phyloP scores from a whole-genome alignment of 1,139 yeast genomes.

The Suhomyces bribrorum region DNA sequence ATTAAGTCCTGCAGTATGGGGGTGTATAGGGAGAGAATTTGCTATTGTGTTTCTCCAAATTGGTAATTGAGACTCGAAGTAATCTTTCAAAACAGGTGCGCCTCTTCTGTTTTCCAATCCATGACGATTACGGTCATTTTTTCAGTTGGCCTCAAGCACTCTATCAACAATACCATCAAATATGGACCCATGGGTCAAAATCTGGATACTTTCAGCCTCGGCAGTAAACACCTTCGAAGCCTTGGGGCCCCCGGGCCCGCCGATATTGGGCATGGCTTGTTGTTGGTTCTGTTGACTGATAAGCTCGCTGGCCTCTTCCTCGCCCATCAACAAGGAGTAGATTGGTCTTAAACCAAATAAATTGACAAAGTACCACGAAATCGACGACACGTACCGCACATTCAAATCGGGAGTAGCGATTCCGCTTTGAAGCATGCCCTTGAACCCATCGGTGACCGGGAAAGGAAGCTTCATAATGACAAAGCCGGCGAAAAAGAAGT shows the following conservation, averaged over 20 bases:
- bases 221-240: slow-evolving; percentile 61
- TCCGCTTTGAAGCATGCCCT: slow-evolving; percentile 88
- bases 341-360: slow-evolving; percentile 83
- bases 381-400: slow-evolving; percentile 91
- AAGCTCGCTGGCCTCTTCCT: slow-evolving; percentile 50
- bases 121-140: background rate
- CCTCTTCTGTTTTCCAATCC: background rate
- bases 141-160: slow-evolving; percentile 32
- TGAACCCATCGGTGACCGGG: slow-evolving; percentile 85
- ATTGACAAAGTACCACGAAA: slow-evolving; percentile 96
- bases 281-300: slow-evolving; percentile 49
- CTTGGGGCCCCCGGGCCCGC: slow-evolving; percentile 61
- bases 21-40: no score
- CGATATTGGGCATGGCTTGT: slow-evolving; percentile 42
- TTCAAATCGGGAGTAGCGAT: slow-evolving; percentile 82
- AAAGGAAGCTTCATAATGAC: slow-evolving; percentile 62
- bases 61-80: no score
- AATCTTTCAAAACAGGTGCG: no score
- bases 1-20: no score
- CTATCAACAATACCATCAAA: slow-evolving; percentile 69
- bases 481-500: slow-evolving; percentile 89
- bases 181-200: slow-evolving; percentile 54
- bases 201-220: slow-evolving; percentile 77
- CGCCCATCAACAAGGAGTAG: slow-evolving; percentile 69
- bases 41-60: no score